Evolutionary conservation across 2,329 filamentous ascomycete species (phyloP).

Genomic region (Trichoderma breve): DNA sequence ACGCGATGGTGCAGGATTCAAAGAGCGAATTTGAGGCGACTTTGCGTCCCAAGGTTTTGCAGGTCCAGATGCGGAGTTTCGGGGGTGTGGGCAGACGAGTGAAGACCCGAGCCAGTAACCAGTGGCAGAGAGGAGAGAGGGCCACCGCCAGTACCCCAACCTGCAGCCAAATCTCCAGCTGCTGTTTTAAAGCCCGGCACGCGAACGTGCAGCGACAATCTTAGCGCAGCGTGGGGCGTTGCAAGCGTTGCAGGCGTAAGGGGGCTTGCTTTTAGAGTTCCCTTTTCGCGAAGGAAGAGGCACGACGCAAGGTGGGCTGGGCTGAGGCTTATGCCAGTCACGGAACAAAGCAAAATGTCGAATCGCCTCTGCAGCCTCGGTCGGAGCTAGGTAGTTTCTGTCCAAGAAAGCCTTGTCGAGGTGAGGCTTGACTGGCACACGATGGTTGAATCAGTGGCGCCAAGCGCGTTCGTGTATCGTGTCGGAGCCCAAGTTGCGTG

Average conservation of each 20-base stretch:
- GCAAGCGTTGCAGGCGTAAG: conserved; percentile 12
- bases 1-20: conserved; percentile 21
- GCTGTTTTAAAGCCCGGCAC: conserved; percentile 13
- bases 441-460: not conserved
- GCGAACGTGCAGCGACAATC: conserved; percentile 20
- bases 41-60: conserved; percentile 15
- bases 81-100: conserved; percentile 9
- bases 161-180: conserved; percentile 16
- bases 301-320: not conserved
- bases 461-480: not conserved
- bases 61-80: conserved; percentile 18
- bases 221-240: conserved; percentile 11
- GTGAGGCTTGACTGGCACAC: not conserved
- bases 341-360: not conserved
- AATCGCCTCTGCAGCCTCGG: conserved; percentile 1
- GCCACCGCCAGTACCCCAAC: conserved; percentile 13
- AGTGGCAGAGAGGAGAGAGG: not conserved
- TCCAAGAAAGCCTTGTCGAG: not conserved
- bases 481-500: not conserved
- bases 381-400: not conserved
- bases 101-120: conserved; percentile 9
- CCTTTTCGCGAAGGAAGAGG: not conserved
- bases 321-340: conserved; percentile 5
- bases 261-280: conserved; percentile 3
- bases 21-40: conserved; percentile 23